Evolutionary conservation across 179 eudicot species (phyloP).

Genomic region (Sideroxylon spinosum): DNA sequence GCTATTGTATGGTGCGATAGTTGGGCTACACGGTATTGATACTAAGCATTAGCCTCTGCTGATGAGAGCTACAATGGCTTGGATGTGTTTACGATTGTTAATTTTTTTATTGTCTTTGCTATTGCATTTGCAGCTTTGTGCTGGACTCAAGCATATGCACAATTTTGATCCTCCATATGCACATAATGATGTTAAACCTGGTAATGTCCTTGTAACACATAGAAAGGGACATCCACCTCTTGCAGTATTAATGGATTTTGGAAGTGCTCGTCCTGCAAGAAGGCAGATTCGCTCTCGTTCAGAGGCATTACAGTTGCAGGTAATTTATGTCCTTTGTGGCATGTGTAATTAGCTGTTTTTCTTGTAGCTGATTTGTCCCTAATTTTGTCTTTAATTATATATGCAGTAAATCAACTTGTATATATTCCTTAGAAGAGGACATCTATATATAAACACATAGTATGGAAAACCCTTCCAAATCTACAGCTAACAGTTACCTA

Average conservation of each 20-base stretch:
- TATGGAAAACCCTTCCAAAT: no score
- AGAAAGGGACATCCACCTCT: slow-evolving; percentile 79
- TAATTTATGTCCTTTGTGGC: slow-evolving; percentile 16
- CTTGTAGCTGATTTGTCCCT: neutral
- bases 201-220: slow-evolving; percentile 78
- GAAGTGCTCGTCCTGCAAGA: slow-evolving; percentile 93
- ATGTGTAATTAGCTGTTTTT: neutral
- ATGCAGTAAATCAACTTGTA: no score
- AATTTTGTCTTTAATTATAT: neutral
- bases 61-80: neutral
- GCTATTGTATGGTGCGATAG: neutral
- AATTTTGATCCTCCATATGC: slow-evolving; percentile 85
- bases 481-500: no score
- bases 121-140: slow-evolving; percentile 67
- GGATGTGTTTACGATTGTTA: neutral
- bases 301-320: slow-evolving; percentile 94
- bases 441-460: no score
- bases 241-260: slow-evolving; percentile 89
- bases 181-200: slow-evolving; percentile 95
- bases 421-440: no score
- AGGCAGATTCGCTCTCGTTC: slow-evolving; percentile 81
- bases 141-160: slow-evolving; percentile 95
- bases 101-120: neutral
- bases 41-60: neutral
- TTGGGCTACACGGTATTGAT: neutral